phyloP scores from a whole-genome alignment of 257 asterid genomes.

The Primulina tabacum region DNA sequence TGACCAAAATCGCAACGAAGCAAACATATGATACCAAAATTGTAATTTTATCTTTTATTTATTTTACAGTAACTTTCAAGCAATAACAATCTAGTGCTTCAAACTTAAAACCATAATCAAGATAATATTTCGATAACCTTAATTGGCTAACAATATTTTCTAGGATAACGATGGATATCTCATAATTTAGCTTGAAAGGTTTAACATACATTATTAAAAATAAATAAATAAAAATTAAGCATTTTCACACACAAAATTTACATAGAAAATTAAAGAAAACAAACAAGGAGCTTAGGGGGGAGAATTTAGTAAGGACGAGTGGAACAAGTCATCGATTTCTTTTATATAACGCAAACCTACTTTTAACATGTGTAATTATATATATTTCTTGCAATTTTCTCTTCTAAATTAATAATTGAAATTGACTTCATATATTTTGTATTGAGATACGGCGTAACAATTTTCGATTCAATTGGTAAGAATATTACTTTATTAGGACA shows the following conservation, averaged over 20 bases:
- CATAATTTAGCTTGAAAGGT: no score
- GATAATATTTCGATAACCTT: no score
- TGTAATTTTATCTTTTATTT: not conserved
- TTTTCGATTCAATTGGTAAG: no score
- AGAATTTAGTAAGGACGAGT: not conserved
- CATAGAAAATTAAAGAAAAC: not conserved
- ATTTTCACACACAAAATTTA: no score
- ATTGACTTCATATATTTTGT: not conserved
- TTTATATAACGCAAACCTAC: not conserved
- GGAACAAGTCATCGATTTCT: not conserved
- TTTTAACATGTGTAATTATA: not conserved
- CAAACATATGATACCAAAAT: no score
- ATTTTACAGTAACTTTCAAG: constrained; percentile 1
- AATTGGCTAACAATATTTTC: no score
- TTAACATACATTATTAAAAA: no score
- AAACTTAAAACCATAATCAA: not conserved
- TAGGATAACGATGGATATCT: no score
- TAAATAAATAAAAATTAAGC: no score
- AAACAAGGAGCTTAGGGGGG: not conserved
- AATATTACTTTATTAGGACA: no score
- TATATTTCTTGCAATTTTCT: not conserved
- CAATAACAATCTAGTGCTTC: not conserved
- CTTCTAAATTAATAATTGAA: not conserved
- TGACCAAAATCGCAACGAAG: no score
- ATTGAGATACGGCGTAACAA: not conserved